Evolutionary conservation across 345 rosid genomes (phyloP).

Genomic region (Eutrema yunnanense): DNA sequence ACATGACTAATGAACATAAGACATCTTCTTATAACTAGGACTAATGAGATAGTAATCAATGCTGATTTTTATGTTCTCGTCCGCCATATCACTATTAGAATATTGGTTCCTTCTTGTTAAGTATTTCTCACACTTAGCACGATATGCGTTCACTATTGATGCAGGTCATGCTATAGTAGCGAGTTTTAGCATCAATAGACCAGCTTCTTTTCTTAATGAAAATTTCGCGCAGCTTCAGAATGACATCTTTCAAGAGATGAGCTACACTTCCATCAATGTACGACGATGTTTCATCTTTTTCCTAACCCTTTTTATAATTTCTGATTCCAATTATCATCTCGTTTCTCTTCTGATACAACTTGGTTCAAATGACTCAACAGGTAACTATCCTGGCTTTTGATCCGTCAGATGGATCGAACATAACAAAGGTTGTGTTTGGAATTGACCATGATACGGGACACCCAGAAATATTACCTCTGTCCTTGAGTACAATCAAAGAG

Average conservation of each 20-base stretch:
- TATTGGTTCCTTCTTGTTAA: background rate
- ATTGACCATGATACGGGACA: conserved; percentile 56
- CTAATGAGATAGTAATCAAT: background rate
- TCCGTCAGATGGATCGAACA: conserved; percentile 43
- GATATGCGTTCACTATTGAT: background rate
- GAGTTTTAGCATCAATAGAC: conserved; percentile 52
- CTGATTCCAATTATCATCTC: background rate
- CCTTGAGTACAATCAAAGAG: conserved; percentile 56
- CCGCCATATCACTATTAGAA: background rate
- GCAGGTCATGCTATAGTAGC: conserved; percentile 87
- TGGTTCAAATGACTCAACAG: conserved; percentile 38
- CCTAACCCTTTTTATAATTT: background rate
- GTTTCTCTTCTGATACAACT: conserved; percentile 7
- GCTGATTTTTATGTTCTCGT: background rate
- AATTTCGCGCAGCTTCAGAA: conserved; percentile 53
- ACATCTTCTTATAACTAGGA: background rate
- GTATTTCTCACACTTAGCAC: conserved; percentile 7
- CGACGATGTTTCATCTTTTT: conserved; percentile 9
- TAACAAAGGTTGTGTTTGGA: conserved; percentile 69
- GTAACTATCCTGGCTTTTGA: conserved; percentile 59
- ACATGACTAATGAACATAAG: background rate
- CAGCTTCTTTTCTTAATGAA: conserved; percentile 50
- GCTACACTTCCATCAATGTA: conserved; percentile 53
- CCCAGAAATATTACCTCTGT: conserved; percentile 45
- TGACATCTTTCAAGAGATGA: conserved; percentile 72